These are phyloP conservation scores for Xylaria multiplex DNA, from an alignment of 2,329 filamentous ascomycete species.

Conservation along the genomic window DNA sequence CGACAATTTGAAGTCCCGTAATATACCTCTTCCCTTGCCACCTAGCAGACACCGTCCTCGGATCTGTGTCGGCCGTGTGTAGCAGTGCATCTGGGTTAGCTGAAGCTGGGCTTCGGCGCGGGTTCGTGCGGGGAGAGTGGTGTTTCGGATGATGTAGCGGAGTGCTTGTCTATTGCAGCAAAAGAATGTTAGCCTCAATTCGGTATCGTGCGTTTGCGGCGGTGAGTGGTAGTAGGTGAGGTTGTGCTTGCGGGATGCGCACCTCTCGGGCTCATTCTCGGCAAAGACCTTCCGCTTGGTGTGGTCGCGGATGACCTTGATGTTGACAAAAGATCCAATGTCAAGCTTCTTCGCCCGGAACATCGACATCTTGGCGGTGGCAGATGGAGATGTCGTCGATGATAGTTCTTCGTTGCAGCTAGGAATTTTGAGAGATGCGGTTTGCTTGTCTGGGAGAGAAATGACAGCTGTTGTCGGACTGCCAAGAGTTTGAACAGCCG, in stretches of 20 bases:
- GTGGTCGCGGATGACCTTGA: constrained; percentile 89
- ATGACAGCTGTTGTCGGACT: constrained; percentile 13
- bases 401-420: constrained; percentile 16
- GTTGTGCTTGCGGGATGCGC: constrained; percentile 43
- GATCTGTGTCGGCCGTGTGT: constrained; percentile 93
- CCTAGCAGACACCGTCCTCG: constrained; percentile 92
- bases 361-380: constrained; percentile 72
- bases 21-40: constrained; percentile 89
- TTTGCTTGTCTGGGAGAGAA: not conserved
- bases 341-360: constrained; percentile 93
- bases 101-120: constrained; percentile 94
- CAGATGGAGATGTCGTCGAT: constrained; percentile 26
- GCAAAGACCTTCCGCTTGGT: constrained; percentile 95
- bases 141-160: constrained; percentile 93
- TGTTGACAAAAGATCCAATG: constrained; percentile 86
- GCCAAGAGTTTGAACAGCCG: not conserved
- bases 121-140: constrained; percentile 80
- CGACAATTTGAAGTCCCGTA: constrained; percentile 86
- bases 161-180: constrained; percentile 81
- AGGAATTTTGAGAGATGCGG: constrained; percentile 40
- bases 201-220: constrained; percentile 15
- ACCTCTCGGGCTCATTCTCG: constrained; percentile 89
- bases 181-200: constrained; percentile 19
- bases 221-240: not conserved
- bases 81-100: constrained; percentile 93